A percentile compares a stretch with the other conserved stretches of the same genome.
phyloP scores from a whole-genome alignment of 169 alveolate genomes.

The Babesia gibsoni region DNA sequence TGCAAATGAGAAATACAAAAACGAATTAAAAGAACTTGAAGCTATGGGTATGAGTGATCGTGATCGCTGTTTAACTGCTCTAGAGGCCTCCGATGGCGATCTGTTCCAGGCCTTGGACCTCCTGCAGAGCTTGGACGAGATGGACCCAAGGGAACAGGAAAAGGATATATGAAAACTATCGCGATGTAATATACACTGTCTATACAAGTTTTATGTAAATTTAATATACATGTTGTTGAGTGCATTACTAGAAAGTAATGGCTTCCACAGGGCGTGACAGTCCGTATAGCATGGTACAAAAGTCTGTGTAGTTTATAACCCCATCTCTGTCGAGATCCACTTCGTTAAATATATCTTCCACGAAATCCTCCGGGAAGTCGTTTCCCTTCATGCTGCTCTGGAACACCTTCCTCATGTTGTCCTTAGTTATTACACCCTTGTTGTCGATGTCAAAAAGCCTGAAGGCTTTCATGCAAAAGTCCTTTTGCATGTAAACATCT shows the following conservation, averaged over 20 bases:
- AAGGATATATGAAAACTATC: neutral
- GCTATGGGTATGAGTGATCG: slow-evolving; percentile 80
- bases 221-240: neutral
- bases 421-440: slow-evolving; percentile 85
- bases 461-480: slow-evolving; percentile 87
- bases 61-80: slow-evolving; percentile 74
- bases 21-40: slow-evolving; percentile 71
- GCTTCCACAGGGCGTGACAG: slow-evolving; percentile 24
- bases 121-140: slow-evolving; percentile 65
- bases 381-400: slow-evolving; percentile 13
- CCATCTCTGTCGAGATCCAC: slow-evolving; percentile 78
- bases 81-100: slow-evolving; percentile 80
- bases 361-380: slow-evolving; percentile 44
- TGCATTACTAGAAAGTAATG: neutral
- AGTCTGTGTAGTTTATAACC: slow-evolving; percentile 70
- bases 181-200: neutral
- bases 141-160: slow-evolving; percentile 28
- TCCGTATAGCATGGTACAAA: slow-evolving; percentile 72
- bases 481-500: slow-evolving; percentile 78
- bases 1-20: slow-evolving; percentile 20
- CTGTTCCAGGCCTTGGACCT: slow-evolving; percentile 75
- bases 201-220: neutral
- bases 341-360: slow-evolving; percentile 63
- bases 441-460: slow-evolving; percentile 88
- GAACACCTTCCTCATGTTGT: slow-evolving; percentile 69